These are phyloP conservation scores for Rachicladosporium sp. DNA, from an alignment of 2,329 filamentous ascomycete species.

Conservation along the genomic window DNA sequence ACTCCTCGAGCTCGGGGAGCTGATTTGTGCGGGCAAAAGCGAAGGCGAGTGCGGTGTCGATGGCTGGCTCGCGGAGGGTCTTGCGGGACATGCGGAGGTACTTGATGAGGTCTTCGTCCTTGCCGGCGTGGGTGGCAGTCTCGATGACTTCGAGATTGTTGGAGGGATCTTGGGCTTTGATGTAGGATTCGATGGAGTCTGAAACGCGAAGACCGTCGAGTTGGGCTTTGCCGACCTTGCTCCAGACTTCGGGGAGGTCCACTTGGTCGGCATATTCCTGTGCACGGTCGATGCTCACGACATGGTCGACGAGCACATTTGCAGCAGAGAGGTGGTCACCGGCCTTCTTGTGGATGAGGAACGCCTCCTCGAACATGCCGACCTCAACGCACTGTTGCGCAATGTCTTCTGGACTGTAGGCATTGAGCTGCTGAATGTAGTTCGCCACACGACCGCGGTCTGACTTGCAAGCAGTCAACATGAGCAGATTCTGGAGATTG, in stretches of 20 bases:
- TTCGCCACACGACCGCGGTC: conserved; percentile 92
- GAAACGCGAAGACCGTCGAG: conserved; percentile 86
- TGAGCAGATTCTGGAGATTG: conserved; percentile 87
- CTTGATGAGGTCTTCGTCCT: conserved; percentile 95
- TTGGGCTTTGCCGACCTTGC: conserved; percentile 94
- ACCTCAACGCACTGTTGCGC: conserved; percentile 87
- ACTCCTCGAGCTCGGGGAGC: conserved; percentile 87
- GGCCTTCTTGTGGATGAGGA: conserved; percentile 98
- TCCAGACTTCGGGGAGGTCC: conserved; percentile 92
- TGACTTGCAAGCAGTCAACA: conserved; percentile 92
- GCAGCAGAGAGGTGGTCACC: conserved; percentile 76
- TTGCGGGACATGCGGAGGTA: conserved; percentile 95
- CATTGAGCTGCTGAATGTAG: conserved; percentile 84
- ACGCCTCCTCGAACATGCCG: conserved; percentile 89
- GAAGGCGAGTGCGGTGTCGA: conserved; percentile 90
- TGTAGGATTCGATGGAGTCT: conserved; percentile 93
- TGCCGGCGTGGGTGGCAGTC: conserved; percentile 84
- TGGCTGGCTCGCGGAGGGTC: conserved; percentile 81
- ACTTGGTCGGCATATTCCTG: conserved; percentile 93
- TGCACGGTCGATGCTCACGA: conserved; percentile 95
- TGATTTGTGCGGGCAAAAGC: conserved; percentile 86
- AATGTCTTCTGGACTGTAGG: conserved; percentile 86
- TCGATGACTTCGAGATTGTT: conserved; percentile 97
- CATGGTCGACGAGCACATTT: conserved; percentile 85
- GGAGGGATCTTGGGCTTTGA: conserved; percentile 80